A percentile compares a stretch with the other conserved stretches of the same genome.
phyloP scores from a whole-genome alignment of 2,329 filamentous ascomycete species.

The Hortaea werneckii region DNA sequence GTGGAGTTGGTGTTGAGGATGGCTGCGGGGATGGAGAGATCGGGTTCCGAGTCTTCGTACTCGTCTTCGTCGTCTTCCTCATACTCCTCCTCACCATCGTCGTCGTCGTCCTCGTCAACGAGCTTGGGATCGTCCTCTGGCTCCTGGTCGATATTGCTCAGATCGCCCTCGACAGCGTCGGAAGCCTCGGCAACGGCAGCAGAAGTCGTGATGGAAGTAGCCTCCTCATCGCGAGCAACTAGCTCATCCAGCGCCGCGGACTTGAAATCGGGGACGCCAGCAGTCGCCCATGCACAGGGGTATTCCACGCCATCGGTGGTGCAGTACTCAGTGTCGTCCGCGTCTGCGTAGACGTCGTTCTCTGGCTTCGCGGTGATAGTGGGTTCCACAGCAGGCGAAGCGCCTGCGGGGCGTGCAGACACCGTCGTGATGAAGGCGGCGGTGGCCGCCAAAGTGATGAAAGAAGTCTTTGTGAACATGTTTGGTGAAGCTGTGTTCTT shows the following conservation, averaged over 20 bases:
- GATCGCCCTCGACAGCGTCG: neutral
- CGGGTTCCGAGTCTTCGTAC: neutral
- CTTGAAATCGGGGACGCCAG: neutral
- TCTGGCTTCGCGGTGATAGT: neutral
- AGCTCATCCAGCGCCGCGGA: too few relatives aligned
- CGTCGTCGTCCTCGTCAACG: neutral
- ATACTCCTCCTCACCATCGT: neutral
- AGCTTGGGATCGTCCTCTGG: neutral
- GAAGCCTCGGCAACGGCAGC: neutral
- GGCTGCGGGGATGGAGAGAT: neutral
- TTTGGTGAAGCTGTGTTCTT: neutral
- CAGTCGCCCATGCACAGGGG: neutral
- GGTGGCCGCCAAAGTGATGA: slow-evolving; percentile 10
- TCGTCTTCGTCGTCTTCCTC: neutral
- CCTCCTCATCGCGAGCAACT: neutral
- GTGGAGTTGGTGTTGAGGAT: neutral
- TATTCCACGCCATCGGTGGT: neutral
- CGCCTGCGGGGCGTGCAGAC: neutral
- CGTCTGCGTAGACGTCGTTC: neutral
- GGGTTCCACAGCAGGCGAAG: neutral
- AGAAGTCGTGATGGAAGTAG: neutral
- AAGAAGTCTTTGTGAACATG: slow-evolving; percentile 1
- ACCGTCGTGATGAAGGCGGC: neutral
- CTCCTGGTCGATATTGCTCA: neutral
- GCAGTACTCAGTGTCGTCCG: neutral